phyloP scores from a whole-genome alignment of 2,329 filamentous ascomycete genomes.

The Phaeoacremonium minimum region DNA sequence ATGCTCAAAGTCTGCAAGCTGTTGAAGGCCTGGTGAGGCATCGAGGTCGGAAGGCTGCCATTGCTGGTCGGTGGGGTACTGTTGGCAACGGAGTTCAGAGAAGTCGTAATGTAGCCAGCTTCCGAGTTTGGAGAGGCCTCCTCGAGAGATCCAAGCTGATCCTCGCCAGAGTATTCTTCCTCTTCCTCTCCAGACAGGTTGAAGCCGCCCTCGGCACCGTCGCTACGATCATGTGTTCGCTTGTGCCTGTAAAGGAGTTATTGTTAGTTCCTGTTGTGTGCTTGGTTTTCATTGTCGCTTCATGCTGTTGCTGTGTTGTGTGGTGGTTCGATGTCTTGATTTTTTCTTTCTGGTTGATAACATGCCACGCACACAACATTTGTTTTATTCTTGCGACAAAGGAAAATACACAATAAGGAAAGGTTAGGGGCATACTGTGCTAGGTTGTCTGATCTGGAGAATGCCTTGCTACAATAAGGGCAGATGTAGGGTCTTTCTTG shows the following conservation, averaged over 20 bases:
- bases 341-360: conserved; percentile 23
- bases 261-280: conserved; percentile 27
- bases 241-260: conserved; percentile 68
- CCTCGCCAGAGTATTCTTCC: conserved; percentile 77
- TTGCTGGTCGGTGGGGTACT: conserved; percentile 19
- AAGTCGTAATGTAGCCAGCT: conserved; percentile 53
- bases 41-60: conserved; percentile 20
- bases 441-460: conserved; percentile 97
- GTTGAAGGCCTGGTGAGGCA: conserved; percentile 41
- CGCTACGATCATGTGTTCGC: conserved; percentile 63
- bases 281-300: conserved; percentile 13
- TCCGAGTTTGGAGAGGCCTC: conserved; percentile 73
- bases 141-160: conserved; percentile 75
- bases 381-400: conserved; percentile 26
- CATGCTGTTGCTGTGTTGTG: conserved; percentile 26
- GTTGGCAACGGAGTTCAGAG: conserved; percentile 41
- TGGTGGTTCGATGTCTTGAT: conserved; percentile 22
- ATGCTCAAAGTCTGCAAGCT: conserved; percentile 59
- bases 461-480: conserved; percentile 97
- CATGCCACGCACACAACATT: conserved; percentile 37
- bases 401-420: conserved; percentile 30
- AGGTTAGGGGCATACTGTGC: conserved; percentile 70
- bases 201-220: conserved; percentile 53
- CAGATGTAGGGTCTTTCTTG: conserved; percentile 98
- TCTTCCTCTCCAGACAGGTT: conserved; percentile 77